These are phyloP conservation scores for Suillus plorans DNA, from an alignment of 768 basidiomycete genomes.

Conservation along the genomic window DNA sequence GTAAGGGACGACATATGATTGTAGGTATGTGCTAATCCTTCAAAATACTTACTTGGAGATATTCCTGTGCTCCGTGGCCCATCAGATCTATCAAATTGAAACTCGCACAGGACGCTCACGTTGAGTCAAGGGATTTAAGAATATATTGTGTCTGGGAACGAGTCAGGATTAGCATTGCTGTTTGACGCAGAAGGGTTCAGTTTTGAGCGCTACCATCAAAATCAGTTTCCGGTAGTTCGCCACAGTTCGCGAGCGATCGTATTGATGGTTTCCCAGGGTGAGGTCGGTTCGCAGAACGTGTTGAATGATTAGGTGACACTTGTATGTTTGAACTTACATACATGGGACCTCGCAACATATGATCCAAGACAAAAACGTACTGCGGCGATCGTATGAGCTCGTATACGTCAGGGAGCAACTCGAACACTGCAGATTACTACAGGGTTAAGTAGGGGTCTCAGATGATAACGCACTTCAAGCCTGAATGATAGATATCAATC, in stretches of 20 bases:
- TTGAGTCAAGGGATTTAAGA: background rate
- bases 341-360: background rate
- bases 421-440: background rate
- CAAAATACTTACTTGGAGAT: background rate
- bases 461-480: background rate
- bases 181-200: background rate
- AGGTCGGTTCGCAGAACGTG: background rate
- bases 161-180: background rate
- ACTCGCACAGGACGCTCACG: background rate
- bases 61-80: background rate
- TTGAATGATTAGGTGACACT: background rate
- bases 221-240: background rate
- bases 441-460: background rate
- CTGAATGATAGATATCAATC: background rate
- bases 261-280: background rate
- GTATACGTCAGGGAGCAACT: background rate
- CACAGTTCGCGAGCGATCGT: conserved; percentile 1
- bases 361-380: background rate
- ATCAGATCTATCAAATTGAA: background rate
- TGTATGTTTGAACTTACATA: background rate
- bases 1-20: background rate
- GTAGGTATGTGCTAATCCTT: background rate
- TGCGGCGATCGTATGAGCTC: background rate
- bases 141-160: background rate
- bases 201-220: background rate